Conservation (phyloP, 1,284 basidiomycete genomes). For the Pisolithus thermaeus region DNA sequence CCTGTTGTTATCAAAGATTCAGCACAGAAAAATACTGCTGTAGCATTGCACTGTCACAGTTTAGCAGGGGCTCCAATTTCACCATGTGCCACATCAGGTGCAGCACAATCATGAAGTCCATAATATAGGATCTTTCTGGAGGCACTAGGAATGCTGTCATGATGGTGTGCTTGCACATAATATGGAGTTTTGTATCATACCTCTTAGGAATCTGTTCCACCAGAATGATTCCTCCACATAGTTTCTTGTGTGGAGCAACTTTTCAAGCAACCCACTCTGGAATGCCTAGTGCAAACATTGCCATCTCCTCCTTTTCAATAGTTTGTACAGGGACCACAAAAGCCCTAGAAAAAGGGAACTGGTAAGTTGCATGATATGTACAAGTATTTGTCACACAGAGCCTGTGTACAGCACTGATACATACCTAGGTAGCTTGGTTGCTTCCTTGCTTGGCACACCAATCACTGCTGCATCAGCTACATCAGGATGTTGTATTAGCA, state of each 20-base stretch:
- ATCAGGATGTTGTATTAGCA: slow-evolving; percentile 67
- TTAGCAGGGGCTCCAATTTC: slow-evolving; percentile 13
- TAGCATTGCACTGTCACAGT: not conserved
- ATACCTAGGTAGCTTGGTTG: slow-evolving; percentile 73
- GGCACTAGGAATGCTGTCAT: slow-evolving; percentile 36
- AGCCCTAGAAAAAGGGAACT: slow-evolving; percentile 38
- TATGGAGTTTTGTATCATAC: slow-evolving; percentile 27
- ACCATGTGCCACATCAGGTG: slow-evolving; percentile 36
- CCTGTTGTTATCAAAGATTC: too few species aligned
- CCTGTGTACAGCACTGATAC: not conserved
- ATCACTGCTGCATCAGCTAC: slow-evolving; percentile 73
- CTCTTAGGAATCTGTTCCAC: slow-evolving; percentile 64
- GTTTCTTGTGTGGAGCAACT: slow-evolving; percentile 60
- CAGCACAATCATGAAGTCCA: slow-evolving; percentile 55
- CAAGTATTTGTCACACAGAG: not conserved
- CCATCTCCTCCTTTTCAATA: slow-evolving; percentile 28
- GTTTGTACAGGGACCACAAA: slow-evolving; percentile 49
- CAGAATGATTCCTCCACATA: slow-evolving; percentile 59
- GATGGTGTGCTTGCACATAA: not conserved
- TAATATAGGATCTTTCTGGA: slow-evolving; percentile 68
- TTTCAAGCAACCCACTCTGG: slow-evolving; percentile 56
- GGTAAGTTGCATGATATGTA: not conserved
- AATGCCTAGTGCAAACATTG: slow-evolving; percentile 43
- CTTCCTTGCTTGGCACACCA: slow-evolving; percentile 54
- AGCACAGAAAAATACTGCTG: too few species aligned